phyloP scores from a whole-genome alignment of 257 asterid genomes.

The Anisodus acutangulus region DNA sequence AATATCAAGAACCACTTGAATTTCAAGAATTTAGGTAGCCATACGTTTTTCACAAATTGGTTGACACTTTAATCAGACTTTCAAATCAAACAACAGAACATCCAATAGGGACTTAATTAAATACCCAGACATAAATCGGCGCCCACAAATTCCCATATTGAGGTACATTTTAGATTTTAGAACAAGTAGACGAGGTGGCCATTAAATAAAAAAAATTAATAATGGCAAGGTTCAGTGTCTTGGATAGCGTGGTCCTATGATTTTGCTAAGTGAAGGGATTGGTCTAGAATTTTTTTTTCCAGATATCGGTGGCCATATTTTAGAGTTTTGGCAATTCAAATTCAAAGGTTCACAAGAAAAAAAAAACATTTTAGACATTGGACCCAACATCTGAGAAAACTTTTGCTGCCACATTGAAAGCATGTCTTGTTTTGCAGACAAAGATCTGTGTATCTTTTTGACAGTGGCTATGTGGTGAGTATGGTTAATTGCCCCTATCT shows the following conservation, averaged over 20 bases:
- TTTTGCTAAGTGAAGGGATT: not conserved
- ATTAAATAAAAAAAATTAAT: slow-evolving; percentile 10
- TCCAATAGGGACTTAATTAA: not conserved
- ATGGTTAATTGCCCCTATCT: not conserved
- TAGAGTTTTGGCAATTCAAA: not conserved
- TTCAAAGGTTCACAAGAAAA: not conserved
- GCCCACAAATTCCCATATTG: slow-evolving; percentile 2
- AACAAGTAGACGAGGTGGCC: not conserved
- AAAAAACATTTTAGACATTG: slow-evolving; percentile 2
- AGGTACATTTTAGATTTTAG: slow-evolving; percentile 10
- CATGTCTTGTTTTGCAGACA: slow-evolving; percentile 36
- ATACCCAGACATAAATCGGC: slow-evolving; percentile 9
- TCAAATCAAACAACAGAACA: slow-evolving; percentile 4
- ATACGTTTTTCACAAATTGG: not conserved
- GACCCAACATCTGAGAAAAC: slow-evolving; percentile 31
- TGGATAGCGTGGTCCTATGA: slow-evolving; percentile 31
- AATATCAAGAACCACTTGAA: not conserved
- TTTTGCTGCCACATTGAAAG: slow-evolving; percentile 33
- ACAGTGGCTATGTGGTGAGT: slow-evolving; percentile 4
- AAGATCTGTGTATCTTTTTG: slow-evolving; percentile 35
- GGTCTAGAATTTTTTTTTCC: not conserved
- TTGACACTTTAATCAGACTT: not conserved
- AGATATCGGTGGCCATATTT: not conserved
- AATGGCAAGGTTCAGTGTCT: slow-evolving; percentile 17
- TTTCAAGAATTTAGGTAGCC: not conserved